phyloP scores from a whole-genome alignment of 2,329 filamentous ascomycete genomes.

The Penicillium oxalicum region DNA sequence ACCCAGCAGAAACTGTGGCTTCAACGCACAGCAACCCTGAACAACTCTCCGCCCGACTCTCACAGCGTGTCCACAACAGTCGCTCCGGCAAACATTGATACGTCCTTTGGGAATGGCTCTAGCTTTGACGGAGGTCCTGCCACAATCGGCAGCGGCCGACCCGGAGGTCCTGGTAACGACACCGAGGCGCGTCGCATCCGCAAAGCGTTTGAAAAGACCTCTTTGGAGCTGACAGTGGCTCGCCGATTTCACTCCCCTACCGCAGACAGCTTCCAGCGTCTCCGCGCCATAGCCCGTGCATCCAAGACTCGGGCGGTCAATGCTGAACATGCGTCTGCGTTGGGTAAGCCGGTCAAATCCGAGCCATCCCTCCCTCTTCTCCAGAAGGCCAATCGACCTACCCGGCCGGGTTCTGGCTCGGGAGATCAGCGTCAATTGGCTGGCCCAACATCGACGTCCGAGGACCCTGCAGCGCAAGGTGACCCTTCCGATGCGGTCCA shows the following conservation, averaged over 20 bases:
- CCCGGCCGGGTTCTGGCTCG: conserved; percentile 16
- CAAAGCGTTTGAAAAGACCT: conserved; percentile 41
- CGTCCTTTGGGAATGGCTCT: conserved; percentile 27
- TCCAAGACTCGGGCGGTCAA: conserved; percentile 9
- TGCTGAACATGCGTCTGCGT: conserved; percentile 15
- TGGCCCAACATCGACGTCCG: conserved; percentile 23
- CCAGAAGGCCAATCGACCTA: conserved; percentile 20
- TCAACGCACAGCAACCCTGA: conserved; percentile 41
- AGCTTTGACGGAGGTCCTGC: conserved; percentile 27
- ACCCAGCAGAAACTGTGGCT: conserved; percentile 47
- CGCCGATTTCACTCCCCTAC: conserved; percentile 42
- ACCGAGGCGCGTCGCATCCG: conserved; percentile 36
- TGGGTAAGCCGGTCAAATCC: conserved; percentile 31
- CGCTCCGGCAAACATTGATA: conserved; percentile 33
- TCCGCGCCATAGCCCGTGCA: conserved; percentile 26
- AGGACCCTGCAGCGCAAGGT: conserved; percentile 25
- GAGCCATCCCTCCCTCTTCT: conserved; percentile 30
- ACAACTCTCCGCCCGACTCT: conserved; percentile 40
- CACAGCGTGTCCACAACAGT: conserved; percentile 29
- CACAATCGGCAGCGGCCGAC: conserved; percentile 26
- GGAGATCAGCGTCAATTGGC: conserved; percentile 21
- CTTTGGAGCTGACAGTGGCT: conserved; percentile 41
- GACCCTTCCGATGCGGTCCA: conserved; percentile 21
- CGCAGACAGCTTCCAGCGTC: conserved; percentile 38
- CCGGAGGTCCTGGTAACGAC: conserved; percentile 26